Evolutionary conservation across 2,329 filamentous ascomycete species (phyloP).

Genomic region (Botrytis byssoidea): DNA sequence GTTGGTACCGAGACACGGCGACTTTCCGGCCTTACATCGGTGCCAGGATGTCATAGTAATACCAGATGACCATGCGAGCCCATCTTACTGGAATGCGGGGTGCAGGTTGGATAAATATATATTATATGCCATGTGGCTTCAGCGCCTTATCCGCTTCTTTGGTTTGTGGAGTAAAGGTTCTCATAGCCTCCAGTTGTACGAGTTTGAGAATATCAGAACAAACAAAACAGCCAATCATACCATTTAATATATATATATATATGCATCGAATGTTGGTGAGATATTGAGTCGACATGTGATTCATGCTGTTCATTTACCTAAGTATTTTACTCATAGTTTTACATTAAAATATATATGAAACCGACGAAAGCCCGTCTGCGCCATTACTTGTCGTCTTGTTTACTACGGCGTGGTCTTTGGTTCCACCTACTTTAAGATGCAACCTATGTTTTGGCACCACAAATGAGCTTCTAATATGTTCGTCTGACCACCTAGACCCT

Average conservation of each 20-base stretch:
- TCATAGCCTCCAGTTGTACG: background rate
- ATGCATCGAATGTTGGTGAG: background rate
- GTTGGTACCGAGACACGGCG: conserved; percentile 14
- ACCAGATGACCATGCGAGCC: conserved; percentile 17
- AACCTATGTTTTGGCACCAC: conserved; percentile 4
- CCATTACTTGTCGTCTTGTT: background rate
- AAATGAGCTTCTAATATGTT: conserved; percentile 9
- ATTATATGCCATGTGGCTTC: conserved; percentile 18
- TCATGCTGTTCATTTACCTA: background rate
- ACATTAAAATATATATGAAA: conserved; percentile 11
- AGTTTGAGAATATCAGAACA: background rate
- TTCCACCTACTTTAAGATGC: background rate
- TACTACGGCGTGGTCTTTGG: background rate
- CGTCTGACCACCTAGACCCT: conserved; percentile 18
- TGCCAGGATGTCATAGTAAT: conserved; percentile 15
- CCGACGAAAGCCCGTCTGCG: conserved; percentile 15
- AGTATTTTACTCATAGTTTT: background rate
- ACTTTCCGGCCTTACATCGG: conserved; percentile 19
- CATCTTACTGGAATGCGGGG: conserved; percentile 18
- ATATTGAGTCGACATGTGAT: background rate
- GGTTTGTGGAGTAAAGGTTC: conserved; percentile 1
- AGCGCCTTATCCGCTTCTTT: conserved; percentile 1
- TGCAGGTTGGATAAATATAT: conserved; percentile 13
- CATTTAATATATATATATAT: background rate
- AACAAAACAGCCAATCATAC: background rate